Conservation (phyloP, 768 basidiomycete genomes). For the Boletus tomentosulus region DNA sequence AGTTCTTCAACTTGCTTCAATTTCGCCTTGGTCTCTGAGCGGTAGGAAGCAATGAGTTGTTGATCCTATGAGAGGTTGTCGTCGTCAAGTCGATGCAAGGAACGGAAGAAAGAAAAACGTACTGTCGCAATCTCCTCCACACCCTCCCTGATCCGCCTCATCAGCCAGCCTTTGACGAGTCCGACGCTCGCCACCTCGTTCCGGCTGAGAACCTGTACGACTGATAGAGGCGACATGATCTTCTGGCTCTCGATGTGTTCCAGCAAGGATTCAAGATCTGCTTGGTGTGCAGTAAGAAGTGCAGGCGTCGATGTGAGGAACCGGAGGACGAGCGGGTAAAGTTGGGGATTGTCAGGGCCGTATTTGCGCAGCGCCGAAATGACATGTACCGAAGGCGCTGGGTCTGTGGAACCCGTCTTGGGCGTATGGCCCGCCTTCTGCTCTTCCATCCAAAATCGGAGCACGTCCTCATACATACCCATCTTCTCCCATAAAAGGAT, state of each 20-base stretch:
- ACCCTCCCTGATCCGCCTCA: conserved; percentile 69
- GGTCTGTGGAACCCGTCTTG: conserved; percentile 22
- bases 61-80: conserved; percentile 56
- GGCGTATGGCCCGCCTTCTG: conserved; percentile 28
- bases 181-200: conserved; percentile 91
- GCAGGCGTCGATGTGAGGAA: conserved; percentile 84
- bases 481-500: conserved; percentile 89
- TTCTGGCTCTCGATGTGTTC: conserved; percentile 74
- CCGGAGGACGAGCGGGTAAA: conserved; percentile 85
- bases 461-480: conserved; percentile 94
- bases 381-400: conserved; percentile 43
- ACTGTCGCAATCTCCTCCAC: conserved; percentile 79
- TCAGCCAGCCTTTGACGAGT: conserved; percentile 87
- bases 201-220: conserved; percentile 83
- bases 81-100: background rate
- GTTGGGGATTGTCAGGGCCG: conserved; percentile 62
- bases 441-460: conserved; percentile 89
- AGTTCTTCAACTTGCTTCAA: conserved; percentile 79
- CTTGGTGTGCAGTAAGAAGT: conserved; percentile 64
- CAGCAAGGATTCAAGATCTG: conserved; percentile 68
- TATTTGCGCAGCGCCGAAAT: conserved; percentile 72
- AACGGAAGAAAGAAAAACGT: conserved; percentile 25
- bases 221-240: conserved; percentile 85
- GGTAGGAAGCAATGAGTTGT: conserved; percentile 82
- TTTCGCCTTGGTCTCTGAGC: conserved; percentile 76